phyloP scores from a whole-genome alignment of 495 filamentous ascomycete genomes.

The Penicillium crystallinum region DNA sequence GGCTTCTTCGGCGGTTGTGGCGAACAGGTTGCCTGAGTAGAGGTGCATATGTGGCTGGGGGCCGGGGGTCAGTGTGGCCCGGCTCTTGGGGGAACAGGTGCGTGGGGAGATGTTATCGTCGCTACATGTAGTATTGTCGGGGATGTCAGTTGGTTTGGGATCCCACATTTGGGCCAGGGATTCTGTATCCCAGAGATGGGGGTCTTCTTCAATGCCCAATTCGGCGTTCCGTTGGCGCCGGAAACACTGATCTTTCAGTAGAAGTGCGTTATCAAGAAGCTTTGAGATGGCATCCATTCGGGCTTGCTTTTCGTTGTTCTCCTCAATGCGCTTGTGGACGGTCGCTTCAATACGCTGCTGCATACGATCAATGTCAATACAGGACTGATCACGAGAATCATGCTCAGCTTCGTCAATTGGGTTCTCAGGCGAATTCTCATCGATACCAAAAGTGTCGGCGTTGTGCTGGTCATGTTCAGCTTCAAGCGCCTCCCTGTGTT shows the following conservation, averaged over 20 bases:
- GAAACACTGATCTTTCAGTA: neutral
- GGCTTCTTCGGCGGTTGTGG: neutral
- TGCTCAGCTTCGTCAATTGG: neutral
- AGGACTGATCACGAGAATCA: neutral
- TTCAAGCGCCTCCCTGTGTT: neutral
- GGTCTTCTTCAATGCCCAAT: slow-evolving; percentile 2
- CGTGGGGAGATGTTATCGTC: neutral
- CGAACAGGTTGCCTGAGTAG: neutral
- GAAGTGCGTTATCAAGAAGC: neutral
- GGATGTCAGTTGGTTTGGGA: neutral
- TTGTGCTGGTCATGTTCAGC: neutral
- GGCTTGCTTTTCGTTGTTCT: neutral
- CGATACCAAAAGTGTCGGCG: neutral
- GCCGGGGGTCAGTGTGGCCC: neutral
- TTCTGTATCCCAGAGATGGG: slow-evolving; percentile 2
- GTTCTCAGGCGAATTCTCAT: neutral
- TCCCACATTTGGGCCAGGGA: neutral
- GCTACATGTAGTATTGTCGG: neutral
- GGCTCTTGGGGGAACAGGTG: neutral
- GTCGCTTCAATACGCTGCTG: slow-evolving; percentile 6
- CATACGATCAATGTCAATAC: neutral
- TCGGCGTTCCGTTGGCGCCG: neutral
- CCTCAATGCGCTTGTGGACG: neutral
- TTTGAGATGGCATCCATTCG: neutral
- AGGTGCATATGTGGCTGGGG: neutral